A percentile compares a stretch with the other conserved stretches of the same genome.
These are phyloP conservation scores for Wallacemonas collosoma DNA, from an alignment of 208 protist genomes.

Conservation along the genomic window DNA sequence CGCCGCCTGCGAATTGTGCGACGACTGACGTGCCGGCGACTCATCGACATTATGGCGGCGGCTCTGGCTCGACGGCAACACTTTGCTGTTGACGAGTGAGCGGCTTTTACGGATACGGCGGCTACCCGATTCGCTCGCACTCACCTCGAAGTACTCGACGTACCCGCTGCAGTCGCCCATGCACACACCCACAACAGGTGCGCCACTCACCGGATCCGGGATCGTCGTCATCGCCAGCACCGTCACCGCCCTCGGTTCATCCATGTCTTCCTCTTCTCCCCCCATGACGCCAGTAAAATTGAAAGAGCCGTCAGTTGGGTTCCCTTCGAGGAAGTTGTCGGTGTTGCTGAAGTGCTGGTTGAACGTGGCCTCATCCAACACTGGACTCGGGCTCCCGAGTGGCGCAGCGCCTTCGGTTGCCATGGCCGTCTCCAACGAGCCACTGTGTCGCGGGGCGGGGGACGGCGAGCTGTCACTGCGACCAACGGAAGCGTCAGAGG, in stretches of 20 bases:
- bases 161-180: conserved; percentile 83
- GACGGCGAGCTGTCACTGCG: conserved; percentile 12
- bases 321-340: conserved; percentile 8
- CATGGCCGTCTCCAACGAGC: background rate
- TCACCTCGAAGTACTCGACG: conserved; percentile 84
- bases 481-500: background rate
- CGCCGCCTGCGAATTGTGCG: conserved; percentile 41
- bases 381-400: conserved; percentile 35
- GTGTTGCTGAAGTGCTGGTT: conserved; percentile 20
- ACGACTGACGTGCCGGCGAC: conserved; percentile 29
- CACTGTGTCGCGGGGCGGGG: conserved; percentile 35
- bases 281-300: conserved; percentile 33
- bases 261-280: conserved; percentile 37
- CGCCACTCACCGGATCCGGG: conserved; percentile 69
- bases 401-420: background rate
- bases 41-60: conserved; percentile 23
- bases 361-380: conserved; percentile 53
- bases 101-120: conserved; percentile 42
- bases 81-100: conserved; percentile 31
- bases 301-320: conserved; percentile 16
- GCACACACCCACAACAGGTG: conserved; percentile 66
- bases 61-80: conserved; percentile 9
- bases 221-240: conserved; percentile 72
- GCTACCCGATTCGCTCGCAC: conserved; percentile 43
- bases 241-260: conserved; percentile 49